Evolutionary conservation across 305 asterid species (phyloP), one percentile per base, ranked within the genome.

Genomic region (Petunia hybrid): DNA sequence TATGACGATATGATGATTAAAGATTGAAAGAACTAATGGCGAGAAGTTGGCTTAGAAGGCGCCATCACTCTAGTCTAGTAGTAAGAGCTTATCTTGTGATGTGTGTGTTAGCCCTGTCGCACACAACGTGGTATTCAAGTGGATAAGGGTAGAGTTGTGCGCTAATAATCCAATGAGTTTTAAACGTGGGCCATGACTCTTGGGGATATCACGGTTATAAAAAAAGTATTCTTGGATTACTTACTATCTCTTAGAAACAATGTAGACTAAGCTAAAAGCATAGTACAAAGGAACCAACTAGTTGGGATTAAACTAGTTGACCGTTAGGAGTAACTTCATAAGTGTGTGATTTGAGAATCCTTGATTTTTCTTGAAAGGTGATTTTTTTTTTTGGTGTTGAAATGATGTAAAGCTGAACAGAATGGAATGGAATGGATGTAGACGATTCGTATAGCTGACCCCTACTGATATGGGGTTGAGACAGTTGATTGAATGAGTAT

Each of bases 271-370:
- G 38, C 38, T 22, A 43, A 43, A 41, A 43, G 43, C 76, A 43
- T 69, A 69, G 36, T 57, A 69, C 45, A 51, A 22, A 4, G 57
- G 57, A 45, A 69, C 55, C 76, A 69, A 43, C 76, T 43, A 43
- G 57, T 16, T 69, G 76, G 41, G 45, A 69, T 69, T 69, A 69
- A 43, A 40, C 57, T 69, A 53, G 76, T 45, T 69, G 57, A 68
- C 43, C 16, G 59, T 45, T 40, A 43, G 8, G 41, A 69, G 10
- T 22, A 22, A 22, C 31, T 22, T 22, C 31, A 22, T 69, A 69
- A 69, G 9, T 9, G 5, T 69, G 41, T 43, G 59, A 69, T 43
- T 69, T 4, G 41, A 9, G 57, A 31, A 69, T 43, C 39, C 48
- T 65, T 65, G 14, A 12, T 65, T 65, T 65, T 69, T 8, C 55